Conservation (phyloP, 2,329 filamentous ascomycete species). For the Pestalotiopsis sp. region DNA sequence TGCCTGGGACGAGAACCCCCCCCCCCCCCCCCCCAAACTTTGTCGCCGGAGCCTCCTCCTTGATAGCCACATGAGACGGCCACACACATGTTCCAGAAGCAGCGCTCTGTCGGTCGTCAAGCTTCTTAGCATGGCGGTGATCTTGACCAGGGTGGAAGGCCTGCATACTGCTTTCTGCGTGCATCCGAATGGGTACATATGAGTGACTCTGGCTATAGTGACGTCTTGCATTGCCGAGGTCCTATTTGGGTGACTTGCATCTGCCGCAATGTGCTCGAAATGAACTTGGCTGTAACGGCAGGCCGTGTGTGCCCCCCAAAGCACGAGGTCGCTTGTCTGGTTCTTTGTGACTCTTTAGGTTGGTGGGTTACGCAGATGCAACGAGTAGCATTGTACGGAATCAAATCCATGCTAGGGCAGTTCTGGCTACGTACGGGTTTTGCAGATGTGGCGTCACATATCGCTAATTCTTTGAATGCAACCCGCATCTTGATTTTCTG, state of each 20-base stretch:
- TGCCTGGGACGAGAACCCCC: neutral
- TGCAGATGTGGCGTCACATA: neutral
- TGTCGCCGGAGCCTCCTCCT: neutral
- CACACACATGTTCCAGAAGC: neutral
- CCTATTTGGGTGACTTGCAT: conserved; percentile 9
- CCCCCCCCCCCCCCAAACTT: neutral
- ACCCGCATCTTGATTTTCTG: neutral
- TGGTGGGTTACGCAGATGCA: neutral
- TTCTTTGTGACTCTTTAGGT: neutral
- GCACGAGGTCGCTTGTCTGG: neutral
- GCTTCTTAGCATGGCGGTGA: neutral
- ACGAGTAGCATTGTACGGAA: neutral
- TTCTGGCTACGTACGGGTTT: neutral
- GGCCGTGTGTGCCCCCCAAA: neutral
- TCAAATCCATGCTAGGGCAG: neutral
- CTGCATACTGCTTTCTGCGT: neutral
- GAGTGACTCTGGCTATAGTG: neutral
- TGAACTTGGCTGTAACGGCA: conserved; percentile 3
- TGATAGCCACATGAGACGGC: neutral
- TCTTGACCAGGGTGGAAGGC: neutral
- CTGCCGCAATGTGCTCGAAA: neutral
- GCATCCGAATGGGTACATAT: neutral
- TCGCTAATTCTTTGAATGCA: neutral
- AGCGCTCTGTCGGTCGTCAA: neutral
- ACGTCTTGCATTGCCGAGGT: conserved; percentile 6